Base-by-base conservation (phyloP, 176 grass and related monocot genomes). In the Olyra latifolia region DNA sequence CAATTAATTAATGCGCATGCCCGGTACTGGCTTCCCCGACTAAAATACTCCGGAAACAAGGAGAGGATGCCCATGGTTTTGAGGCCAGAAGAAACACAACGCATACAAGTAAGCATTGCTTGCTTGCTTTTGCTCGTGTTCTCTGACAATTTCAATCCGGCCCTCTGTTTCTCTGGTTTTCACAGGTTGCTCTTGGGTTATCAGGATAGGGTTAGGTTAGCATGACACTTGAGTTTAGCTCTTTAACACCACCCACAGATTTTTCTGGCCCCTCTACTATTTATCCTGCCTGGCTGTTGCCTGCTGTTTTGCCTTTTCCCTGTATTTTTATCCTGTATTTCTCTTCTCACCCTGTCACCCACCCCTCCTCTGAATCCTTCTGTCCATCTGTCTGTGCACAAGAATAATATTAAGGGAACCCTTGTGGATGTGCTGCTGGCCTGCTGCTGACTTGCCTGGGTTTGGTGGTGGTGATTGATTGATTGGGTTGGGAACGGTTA, bases 61-160 rank as follows among this genome's bases (percentile, higher is more conserved):
- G 42, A 70, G 73, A 70, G 20, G 20, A 44, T 48, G 50, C 62
- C 82, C 73, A 69, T 41, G 52, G 53, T 35, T 67, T 84, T 69
- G 16, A 76, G 63, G 19, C 62, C 12, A 45, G 56, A 75, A 40
- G 14, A 62, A 50, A 2, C 17, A 59, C 12, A 32, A 4, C n/a
- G n/a, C n/a, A 35, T 35, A 35, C 32, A 35, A 35, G 32, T 4
- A 35, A 35, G 32, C 32, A 35, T 35, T 35, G 32, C 32, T 35
- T 2, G 25, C 12, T 29, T 52, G 25, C 6, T 16, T 56, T 43
- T 29, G 49, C 24, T 42, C 29, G 10, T 38, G 66, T 62, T 62
- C 29, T 27, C 52, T 19, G 8, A 24, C 13, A 62, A 27, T 72
- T 49, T 72, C 45, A 62, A 17, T 11, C 61, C 5, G 25, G 2